Percentiles rank a stretch among this genome's conserved stretches.
Evolutionary conservation across 2,329 filamentous ascomycete species (phyloP).

Genomic region (Alternaria sp.): DNA sequence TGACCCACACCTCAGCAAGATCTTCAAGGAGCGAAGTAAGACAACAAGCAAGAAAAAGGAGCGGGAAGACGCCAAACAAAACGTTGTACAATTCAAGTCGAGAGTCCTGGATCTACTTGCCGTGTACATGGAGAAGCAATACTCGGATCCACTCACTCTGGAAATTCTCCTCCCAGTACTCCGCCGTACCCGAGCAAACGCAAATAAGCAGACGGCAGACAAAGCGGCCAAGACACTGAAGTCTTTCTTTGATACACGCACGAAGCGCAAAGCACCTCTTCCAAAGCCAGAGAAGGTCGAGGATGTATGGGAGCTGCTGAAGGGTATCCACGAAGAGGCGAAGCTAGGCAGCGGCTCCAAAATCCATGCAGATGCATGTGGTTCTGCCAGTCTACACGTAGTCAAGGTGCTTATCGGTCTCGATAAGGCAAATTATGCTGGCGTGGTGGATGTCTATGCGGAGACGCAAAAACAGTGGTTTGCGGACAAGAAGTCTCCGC

Average conservation of each 20-base stretch:
- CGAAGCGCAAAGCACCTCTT: constrained; percentile 57
- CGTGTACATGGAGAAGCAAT: constrained; percentile 83
- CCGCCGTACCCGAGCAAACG: constrained; percentile 77
- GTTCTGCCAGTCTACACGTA: constrained; percentile 73
- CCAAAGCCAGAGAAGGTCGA: constrained; percentile 56
- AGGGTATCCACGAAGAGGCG: constrained; percentile 73
- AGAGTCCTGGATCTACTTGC: constrained; percentile 87
- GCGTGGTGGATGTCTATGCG: constrained; percentile 54
- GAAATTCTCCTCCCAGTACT: constrained; percentile 78
- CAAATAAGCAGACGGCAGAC: constrained; percentile 75
- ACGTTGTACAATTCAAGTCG: constrained; percentile 93
- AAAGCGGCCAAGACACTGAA: constrained; percentile 77
- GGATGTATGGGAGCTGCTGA: constrained; percentile 65
- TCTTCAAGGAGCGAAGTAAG: constrained; percentile 81
- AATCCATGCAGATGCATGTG: constrained; percentile 77
- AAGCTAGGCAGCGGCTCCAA: constrained; percentile 70
- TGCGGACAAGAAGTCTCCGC: constrained; percentile 51
- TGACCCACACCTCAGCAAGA: constrained; percentile 81
- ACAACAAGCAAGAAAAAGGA: constrained; percentile 76
- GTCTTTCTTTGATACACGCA: constrained; percentile 72
- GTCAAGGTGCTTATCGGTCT: constrained; percentile 67
- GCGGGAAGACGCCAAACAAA: constrained; percentile 85
- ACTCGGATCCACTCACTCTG: constrained; percentile 71
- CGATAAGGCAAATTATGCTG: constrained; percentile 52
- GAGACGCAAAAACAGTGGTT: constrained; percentile 57